Evolutionary conservation across 176 grass and related monocot genomes (phyloP), one percentile per base, ranked within the genome.

Genomic region (Musa beccarii): DNA sequence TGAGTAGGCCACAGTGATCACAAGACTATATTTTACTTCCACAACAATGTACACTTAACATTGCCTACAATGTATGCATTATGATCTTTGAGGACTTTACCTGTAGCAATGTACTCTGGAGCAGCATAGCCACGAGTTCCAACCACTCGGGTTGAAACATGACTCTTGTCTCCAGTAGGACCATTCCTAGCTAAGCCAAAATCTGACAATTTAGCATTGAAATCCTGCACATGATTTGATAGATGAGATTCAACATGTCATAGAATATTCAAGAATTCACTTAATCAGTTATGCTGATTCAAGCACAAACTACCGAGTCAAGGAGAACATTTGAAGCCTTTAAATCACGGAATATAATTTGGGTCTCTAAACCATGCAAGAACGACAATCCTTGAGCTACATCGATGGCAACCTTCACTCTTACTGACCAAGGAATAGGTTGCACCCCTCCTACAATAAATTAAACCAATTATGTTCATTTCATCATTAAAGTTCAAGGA

Each of bases 121-220:
- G 69, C 79, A 74, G 22, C 57, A 81, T 63, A 81, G 63, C 79
- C 79, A 64, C 14, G 22, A 64, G 79, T 81, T 49, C 79, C 79
- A 10, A 73, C 67, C 54, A 81, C 54, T 15, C 61, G 3, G 53
- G 71, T 73, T 12, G 79, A 81, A 14, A 81, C 71, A 63, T 63
- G 71, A 23, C 68, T 63, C 49, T 81, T 66, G 13, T 75, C 79
- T 49, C 59, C 80, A 34, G 68, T 75, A 34, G 73, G 80, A 29
- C 80, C 71, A 53, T 82, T 75, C 63, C 71, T 75, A 34, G 80
- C 80, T 14, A 82, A 62, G 51, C 80, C 80, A 68, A 82, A 82
- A 82, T 82, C 72, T 56, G 80, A 76, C 21, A 82, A 61, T 55
- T 76, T 82, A 6, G 80, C 80, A 53, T 66, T 67, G n/a, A 75